Evolutionary conservation across 345 rosid genomes (phyloP).

Genomic region (Salix purpurea): DNA sequence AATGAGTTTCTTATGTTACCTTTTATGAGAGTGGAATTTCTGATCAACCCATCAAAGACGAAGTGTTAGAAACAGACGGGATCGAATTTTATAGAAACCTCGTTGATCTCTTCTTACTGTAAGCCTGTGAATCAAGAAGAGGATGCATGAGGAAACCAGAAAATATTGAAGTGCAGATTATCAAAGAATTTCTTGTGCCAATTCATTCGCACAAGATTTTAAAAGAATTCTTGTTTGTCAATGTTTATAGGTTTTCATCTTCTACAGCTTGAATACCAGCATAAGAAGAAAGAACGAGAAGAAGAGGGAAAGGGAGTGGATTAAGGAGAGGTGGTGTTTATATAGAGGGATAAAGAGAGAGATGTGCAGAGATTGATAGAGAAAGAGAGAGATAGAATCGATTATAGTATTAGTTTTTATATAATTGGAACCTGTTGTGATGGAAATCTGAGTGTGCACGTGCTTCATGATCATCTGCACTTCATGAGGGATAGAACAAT

Average conservation of each 20-base stretch:
- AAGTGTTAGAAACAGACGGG: no score
- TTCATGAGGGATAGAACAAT: constrained; percentile 30
- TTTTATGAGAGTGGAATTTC: neutral
- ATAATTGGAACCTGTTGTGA: constrained; percentile 57
- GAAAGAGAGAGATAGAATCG: constrained; percentile 32
- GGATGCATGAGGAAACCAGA: no score
- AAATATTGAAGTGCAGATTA: no score
- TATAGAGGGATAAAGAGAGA: constrained; percentile 7
- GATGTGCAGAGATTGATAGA: constrained; percentile 11
- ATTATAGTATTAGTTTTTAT: constrained; percentile 44
- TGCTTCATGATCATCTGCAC: constrained; percentile 65
- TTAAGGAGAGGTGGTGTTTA: constrained; percentile 4
- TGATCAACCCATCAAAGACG: constrained; percentile 22
- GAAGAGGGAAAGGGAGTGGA: constrained; percentile 4
- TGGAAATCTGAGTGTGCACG: constrained; percentile 68
- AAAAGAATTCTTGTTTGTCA: neutral
- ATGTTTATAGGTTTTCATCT: neutral
- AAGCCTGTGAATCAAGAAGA: neutral
- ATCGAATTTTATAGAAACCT: neutral
- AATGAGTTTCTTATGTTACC: neutral
- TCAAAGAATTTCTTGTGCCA: neutral
- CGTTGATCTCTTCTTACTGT: neutral
- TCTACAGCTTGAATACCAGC: neutral
- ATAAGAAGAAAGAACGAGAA: neutral
- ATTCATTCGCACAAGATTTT: neutral